These are phyloP conservation scores for Serendipita indica DNA, from an alignment of 768 basidiomycete genomes.

Conservation along the genomic window DNA sequence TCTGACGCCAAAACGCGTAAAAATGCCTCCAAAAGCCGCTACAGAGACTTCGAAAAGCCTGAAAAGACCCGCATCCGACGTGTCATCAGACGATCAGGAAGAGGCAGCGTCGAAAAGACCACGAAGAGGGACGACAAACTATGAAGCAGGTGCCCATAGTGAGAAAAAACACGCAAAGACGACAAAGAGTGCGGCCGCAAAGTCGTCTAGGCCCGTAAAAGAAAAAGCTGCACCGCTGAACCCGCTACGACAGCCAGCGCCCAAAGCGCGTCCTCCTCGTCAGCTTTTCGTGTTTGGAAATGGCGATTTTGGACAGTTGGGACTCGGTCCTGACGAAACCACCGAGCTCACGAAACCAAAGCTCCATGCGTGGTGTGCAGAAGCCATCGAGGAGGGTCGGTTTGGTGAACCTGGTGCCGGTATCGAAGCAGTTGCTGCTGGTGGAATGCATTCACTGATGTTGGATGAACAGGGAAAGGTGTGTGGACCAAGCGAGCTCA, in stretches of 20 bases:
- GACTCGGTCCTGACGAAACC: constrained; percentile 62
- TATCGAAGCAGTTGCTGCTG: constrained; percentile 65
- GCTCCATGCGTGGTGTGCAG: constrained; percentile 58
- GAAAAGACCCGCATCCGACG: not conserved
- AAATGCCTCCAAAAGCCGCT: constrained; percentile 1
- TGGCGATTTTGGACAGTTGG: constrained; percentile 92
- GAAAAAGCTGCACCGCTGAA: constrained; percentile 15
- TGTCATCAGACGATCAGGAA: not conserved
- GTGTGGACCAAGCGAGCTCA: constrained; percentile 24
- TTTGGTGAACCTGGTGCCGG: constrained; percentile 53
- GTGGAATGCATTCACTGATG: constrained; percentile 81
- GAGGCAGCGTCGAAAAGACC: not conserved
- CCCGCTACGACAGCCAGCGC: constrained; percentile 39
- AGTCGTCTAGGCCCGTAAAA: constrained; percentile 8
- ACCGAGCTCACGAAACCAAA: constrained; percentile 64
- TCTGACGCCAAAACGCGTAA: too few relatives aligned
- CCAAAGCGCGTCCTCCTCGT: constrained; percentile 45
- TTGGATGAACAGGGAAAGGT: constrained; percentile 84
- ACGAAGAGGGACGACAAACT: constrained; percentile 5
- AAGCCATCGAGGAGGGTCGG: constrained; percentile 52
- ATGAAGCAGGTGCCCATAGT: constrained; percentile 3
- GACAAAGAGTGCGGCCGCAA: not conserved
- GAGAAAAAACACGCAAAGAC: constrained; percentile 7
- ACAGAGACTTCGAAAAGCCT: not conserved
- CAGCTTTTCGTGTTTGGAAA: constrained; percentile 76